Conservation (phyloP, 805 yeast genomes). For the Helenozyma rhizophorensis region DNA sequence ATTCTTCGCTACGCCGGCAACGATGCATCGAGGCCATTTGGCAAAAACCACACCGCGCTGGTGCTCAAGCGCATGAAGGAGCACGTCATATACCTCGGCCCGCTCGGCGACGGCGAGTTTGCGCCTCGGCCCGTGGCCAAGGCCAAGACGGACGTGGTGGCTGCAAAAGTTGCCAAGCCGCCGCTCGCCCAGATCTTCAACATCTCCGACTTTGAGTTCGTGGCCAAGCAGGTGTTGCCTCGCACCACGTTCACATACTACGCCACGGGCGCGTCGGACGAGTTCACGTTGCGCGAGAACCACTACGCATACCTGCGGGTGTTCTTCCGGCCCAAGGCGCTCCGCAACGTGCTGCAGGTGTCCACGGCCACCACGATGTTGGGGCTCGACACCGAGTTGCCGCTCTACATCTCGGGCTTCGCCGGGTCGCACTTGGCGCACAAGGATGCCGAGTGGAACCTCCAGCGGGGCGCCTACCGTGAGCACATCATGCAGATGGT, state of each 20-base stretch:
- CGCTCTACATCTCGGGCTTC: slow-evolving; percentile 5
- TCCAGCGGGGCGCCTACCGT: slow-evolving; percentile 4
- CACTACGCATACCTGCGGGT: slow-evolving; percentile 5
- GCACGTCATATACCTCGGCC: slow-evolving; percentile 4
- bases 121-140: not conserved
- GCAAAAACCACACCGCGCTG: slow-evolving; percentile 1
- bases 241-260: slow-evolving; percentile 3
- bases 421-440: slow-evolving; percentile 4
- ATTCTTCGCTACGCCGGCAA: slow-evolving; percentile 3
- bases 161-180: not conserved
- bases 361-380: slow-evolving; percentile 3
- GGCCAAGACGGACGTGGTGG: not conserved
- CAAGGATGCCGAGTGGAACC: slow-evolving; percentile 4
- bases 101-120: slow-evolving; percentile 3
- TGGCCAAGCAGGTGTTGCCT: slow-evolving; percentile 4
- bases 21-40: slow-evolving; percentile 1
- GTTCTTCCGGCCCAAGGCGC: slow-evolving; percentile 3
- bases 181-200: slow-evolving; percentile 4
- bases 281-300: slow-evolving; percentile 4
- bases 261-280: slow-evolving; percentile 4
- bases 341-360: slow-evolving; percentile 1
- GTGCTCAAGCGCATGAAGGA: slow-evolving; percentile 2
- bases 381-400: slow-evolving; percentile 1
- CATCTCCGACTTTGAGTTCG: slow-evolving; percentile 5
- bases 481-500: slow-evolving; percentile 5